These are phyloP conservation scores for Colletotrichum siamense DNA, from an alignment of 2,329 filamentous ascomycete genomes.

Conservation along the genomic window DNA sequence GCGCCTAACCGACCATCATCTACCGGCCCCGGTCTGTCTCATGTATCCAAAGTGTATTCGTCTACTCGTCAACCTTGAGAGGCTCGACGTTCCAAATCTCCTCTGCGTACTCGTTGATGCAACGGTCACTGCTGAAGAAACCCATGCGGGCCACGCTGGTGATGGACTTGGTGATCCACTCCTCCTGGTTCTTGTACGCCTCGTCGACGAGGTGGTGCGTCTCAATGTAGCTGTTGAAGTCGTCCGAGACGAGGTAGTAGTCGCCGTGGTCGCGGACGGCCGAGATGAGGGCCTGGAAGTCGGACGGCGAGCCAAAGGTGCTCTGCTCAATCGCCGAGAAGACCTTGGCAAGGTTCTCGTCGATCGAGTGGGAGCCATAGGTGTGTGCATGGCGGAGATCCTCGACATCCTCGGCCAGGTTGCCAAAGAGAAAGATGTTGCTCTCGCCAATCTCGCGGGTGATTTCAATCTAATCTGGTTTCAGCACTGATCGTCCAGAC, in stretches of 20 bases:
- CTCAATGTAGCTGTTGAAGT: slow-evolving; percentile 93
- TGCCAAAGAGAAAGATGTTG: slow-evolving; percentile 99
- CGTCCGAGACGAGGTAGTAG: slow-evolving; percentile 96
- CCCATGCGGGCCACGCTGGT: slow-evolving; percentile 91
- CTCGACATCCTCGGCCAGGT: slow-evolving; percentile 93
- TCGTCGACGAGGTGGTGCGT: slow-evolving; percentile 92
- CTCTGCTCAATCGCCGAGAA: slow-evolving; percentile 83
- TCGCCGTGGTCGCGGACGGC: slow-evolving; percentile 93
- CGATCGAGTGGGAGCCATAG: slow-evolving; percentile 80
- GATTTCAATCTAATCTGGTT: slow-evolving; percentile 77
- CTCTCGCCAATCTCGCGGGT: slow-evolving; percentile 95
- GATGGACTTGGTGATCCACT: slow-evolving; percentile 92
- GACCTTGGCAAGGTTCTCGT: slow-evolving; percentile 78
- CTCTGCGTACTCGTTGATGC: slow-evolving; percentile 97
- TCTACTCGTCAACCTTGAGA: slow-evolving; percentile 50
- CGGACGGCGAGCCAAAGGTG: slow-evolving; percentile 78
- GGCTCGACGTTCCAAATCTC: slow-evolving; percentile 97
- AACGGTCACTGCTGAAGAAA: slow-evolving; percentile 94
- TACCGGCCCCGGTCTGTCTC: neutral
- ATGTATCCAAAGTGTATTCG: neutral
- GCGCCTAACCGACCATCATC: neutral
- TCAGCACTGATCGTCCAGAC: slow-evolving; percentile 10
- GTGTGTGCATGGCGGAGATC: slow-evolving; percentile 90
- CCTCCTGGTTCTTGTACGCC: slow-evolving; percentile 89
- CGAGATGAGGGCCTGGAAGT: slow-evolving; percentile 83